phyloP scores from a whole-genome alignment of 1,284 basidiomycete genomes.

The Albatrellus sp. region DNA sequence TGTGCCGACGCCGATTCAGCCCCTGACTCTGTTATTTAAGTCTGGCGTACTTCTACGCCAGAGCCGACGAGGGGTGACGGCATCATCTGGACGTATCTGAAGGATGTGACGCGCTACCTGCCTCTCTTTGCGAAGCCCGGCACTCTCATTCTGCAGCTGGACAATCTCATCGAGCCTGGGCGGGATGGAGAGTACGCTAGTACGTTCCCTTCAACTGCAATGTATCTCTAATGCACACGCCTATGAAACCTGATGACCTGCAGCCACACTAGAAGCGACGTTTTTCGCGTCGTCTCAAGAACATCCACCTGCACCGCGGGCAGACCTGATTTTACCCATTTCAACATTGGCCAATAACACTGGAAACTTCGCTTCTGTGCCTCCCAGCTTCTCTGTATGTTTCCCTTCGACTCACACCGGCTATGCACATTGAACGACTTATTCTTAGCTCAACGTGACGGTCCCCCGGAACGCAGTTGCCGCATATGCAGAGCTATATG shows the following conservation, averaged over 20 bases:
- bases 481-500: slow-evolving; percentile 60
- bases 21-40: slow-evolving; percentile 16
- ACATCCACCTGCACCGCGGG: slow-evolving; percentile 46
- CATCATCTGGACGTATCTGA: slow-evolving; percentile 70
- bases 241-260: neutral
- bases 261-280: slow-evolving; percentile 57
- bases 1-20: neutral
- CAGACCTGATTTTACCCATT: slow-evolving; percentile 57
- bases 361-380: slow-evolving; percentile 60
- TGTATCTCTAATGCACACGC: neutral
- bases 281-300: slow-evolving; percentile 47
- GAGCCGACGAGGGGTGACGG: slow-evolving; percentile 57
- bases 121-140: slow-evolving; percentile 58
- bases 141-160: slow-evolving; percentile 57
- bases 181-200: slow-evolving; percentile 61
- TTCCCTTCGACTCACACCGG: neutral
- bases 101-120: slow-evolving; percentile 63
- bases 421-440: neutral
- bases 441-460: slow-evolving; percentile 46
- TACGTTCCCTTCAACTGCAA: slow-evolving; percentile 16
- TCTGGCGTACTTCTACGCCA: slow-evolving; percentile 72
- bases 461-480: slow-evolving; percentile 56
- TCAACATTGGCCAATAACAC: slow-evolving; percentile 49
- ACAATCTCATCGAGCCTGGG: slow-evolving; percentile 49
- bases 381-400: slow-evolving; percentile 56